Percentiles rank a stretch among this genome's conserved stretches.
These are phyloP conservation scores for Fusarium mundagurra DNA, from an alignment of 2,329 filamentous ascomycete genomes.

Conservation along the genomic window DNA sequence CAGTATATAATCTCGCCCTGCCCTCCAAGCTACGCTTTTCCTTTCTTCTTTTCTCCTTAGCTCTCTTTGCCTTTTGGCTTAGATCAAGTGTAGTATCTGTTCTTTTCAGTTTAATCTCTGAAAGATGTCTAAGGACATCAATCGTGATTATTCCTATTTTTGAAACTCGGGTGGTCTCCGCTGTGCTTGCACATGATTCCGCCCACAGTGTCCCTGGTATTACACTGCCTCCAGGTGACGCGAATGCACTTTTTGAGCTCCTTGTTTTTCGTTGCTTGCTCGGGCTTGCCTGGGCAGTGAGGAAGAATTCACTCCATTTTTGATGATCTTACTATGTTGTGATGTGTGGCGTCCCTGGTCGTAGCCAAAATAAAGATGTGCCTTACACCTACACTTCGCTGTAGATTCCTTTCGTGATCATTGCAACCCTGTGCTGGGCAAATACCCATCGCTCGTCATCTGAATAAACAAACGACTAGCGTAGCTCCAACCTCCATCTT, in stretches of 20 bases:
- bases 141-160: slow-evolving; percentile 83
- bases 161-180: slow-evolving; percentile 48
- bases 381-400: not conserved
- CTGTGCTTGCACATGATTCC: slow-evolving; percentile 55
- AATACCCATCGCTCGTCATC: not conserved
- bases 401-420: not conserved
- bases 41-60: slow-evolving; percentile 50
- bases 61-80: slow-evolving; percentile 71
- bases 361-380: not conserved
- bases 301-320: slow-evolving; percentile 55
- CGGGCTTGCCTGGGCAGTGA: slow-evolving; percentile 52
- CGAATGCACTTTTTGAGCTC: slow-evolving; percentile 46
- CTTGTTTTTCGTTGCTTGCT: slow-evolving; percentile 53
- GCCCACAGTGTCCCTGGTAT: slow-evolving; percentile 56
- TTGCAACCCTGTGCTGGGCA: not conserved
- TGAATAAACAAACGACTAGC: slow-evolving; percentile 4
- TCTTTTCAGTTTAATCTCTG: slow-evolving; percentile 98
- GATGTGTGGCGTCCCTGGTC: no score
- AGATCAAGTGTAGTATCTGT: slow-evolving; percentile 98
- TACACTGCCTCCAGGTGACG: slow-evolving; percentile 47
- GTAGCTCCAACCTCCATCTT: slow-evolving; percentile 13
- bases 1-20: slow-evolving; percentile 34
- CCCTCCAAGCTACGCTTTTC: slow-evolving; percentile 27
- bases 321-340: not conserved
- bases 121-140: slow-evolving; percentile 78